Conservation (phyloP, 192 early-diverging fungal genomes). For the Thamnidium elegans region DNA sequence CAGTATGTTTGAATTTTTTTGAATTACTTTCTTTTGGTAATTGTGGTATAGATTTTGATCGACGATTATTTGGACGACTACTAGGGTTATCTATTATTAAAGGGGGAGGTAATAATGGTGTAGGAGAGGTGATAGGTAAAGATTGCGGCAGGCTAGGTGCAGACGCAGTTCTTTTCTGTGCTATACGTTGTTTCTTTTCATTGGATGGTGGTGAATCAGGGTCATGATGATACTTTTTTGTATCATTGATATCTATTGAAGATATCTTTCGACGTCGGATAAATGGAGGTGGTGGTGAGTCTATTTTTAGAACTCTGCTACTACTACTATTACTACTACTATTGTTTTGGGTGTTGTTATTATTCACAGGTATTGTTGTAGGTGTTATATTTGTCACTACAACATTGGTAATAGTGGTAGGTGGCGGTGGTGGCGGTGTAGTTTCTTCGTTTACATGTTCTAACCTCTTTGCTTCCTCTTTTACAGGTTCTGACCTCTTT, state of each 20-base stretch:
- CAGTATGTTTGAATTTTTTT: conserved; percentile 1
- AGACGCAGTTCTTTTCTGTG: not conserved
- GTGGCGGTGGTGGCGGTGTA: not conserved
- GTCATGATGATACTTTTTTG: not conserved
- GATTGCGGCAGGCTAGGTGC: not conserved
- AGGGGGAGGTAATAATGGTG: not conserved
- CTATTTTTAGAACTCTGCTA: not conserved
- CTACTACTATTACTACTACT: not conserved
- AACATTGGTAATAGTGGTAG: not conserved
- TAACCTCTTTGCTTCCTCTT: too few species aligned
- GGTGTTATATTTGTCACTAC: too few species aligned
- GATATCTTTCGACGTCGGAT: not conserved
- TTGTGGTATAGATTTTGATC: conserved; percentile 20
- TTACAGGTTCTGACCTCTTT: too few species aligned
- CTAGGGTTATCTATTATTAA: conserved; percentile 1
- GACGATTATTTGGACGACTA: not conserved
- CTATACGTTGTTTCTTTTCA: not conserved
- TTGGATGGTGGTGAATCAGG: not conserved
- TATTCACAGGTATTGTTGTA: not conserved
- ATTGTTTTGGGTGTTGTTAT: not conserved
- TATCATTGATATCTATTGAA: not conserved
- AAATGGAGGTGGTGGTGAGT: not conserved
- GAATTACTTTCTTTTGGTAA: not conserved
- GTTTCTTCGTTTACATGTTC: too few species aligned
- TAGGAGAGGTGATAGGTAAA: not conserved